Evolutionary conservation across 805 yeast species (phyloP).

Genomic region (Vanderwaltozyma tropicalis): DNA sequence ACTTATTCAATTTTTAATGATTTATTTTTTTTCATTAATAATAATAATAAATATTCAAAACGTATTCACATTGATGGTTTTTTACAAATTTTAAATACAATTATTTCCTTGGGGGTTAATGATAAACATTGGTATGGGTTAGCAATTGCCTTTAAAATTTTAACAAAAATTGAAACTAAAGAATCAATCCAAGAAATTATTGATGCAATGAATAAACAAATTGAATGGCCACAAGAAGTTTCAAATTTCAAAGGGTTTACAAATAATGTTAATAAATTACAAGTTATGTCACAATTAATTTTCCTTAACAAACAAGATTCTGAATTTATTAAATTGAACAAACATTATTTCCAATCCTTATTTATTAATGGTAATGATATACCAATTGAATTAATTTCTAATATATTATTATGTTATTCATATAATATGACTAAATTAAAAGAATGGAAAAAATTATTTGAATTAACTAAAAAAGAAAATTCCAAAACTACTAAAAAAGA

Average conservation of each 20-base stretch:
- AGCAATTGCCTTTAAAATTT: slow-evolving; percentile 18
- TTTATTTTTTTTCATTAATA: slow-evolving; percentile 24
- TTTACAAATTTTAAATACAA: slow-evolving; percentile 16
- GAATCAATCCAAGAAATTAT: neutral
- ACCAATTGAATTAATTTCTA: slow-evolving; percentile 41
- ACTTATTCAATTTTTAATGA: slow-evolving; percentile 29
- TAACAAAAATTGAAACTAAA: slow-evolving; percentile 11
- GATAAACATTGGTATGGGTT: slow-evolving; percentile 18
- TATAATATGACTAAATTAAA: slow-evolving; percentile 30
- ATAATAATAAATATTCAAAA: slow-evolving; percentile 16
- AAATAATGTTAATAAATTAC: too few relatives aligned
- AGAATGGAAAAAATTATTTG: slow-evolving; percentile 51
- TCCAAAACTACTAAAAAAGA: slow-evolving; percentile 35
- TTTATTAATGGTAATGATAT: slow-evolving; percentile 36
- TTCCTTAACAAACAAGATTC: slow-evolving; percentile 9
- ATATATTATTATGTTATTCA: slow-evolving; percentile 36
- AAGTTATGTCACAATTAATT: too few relatives aligned
- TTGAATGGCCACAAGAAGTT: slow-evolving; percentile 1
- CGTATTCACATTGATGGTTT: slow-evolving; percentile 23
- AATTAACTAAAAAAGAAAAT: slow-evolving; percentile 29
- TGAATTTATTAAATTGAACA: slow-evolving; percentile 26
- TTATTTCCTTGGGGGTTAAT: neutral
- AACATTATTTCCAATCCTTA: slow-evolving; percentile 38
- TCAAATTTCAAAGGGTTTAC: neutral
- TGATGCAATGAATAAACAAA: neutral